Conservation (phyloP, 1,284 basidiomycete species). For the Polyporus tsugae region DNA sequence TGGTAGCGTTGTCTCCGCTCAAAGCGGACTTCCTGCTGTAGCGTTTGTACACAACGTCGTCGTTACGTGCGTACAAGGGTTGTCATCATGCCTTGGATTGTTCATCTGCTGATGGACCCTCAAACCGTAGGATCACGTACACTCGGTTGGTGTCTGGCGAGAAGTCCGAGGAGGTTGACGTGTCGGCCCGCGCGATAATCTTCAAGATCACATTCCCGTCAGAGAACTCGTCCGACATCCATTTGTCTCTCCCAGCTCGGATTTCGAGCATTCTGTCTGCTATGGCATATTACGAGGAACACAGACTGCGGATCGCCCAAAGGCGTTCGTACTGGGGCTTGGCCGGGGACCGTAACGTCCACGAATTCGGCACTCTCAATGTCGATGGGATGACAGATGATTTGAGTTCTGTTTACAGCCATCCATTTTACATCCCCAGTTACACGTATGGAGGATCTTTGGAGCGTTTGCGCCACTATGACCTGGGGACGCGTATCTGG, state of each 20-base stretch:
- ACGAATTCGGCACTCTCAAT: not conserved
- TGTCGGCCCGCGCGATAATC: not conserved
- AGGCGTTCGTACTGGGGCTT: not conserved
- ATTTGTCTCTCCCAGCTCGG: not conserved
- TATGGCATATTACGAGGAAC: not conserved
- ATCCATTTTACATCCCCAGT: no score
- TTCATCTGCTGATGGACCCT: not conserved
- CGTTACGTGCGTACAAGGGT: not conserved
- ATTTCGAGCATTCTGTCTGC: not conserved
- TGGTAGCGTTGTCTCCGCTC: constrained; percentile 3
- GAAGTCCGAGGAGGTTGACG: not conserved
- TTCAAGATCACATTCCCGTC: not conserved
- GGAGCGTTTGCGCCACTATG: not conserved
- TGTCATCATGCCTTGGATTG: not conserved
- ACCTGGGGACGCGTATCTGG: not conserved
- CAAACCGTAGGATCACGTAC: not conserved
- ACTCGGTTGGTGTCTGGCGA: not conserved
- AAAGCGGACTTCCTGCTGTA: not conserved
- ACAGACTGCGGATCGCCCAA: not conserved
- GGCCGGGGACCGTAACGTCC: not conserved
- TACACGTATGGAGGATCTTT: no score
- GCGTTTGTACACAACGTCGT: not conserved
- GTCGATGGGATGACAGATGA: not conserved
- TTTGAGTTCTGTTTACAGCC: not conserved
- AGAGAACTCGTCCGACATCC: not conserved